These are phyloP conservation scores for Vitis cinerea DNA, from an alignment of 164 flowering plant species.

Conservation along the genomic window DNA sequence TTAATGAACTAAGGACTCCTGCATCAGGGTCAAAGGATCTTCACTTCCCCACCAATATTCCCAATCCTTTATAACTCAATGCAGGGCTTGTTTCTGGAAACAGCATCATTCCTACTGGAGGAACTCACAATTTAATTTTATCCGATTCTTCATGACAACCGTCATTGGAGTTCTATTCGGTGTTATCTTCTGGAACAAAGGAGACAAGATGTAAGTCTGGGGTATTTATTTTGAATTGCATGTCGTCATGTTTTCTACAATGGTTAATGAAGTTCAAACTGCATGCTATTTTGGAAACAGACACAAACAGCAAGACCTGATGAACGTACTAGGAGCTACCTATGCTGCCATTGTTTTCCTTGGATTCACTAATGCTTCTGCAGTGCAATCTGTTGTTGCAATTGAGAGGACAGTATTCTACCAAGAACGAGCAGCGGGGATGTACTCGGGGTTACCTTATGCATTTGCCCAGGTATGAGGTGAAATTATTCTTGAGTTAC, in stretches of 20 bases:
- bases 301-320: no score
- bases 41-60: no score
- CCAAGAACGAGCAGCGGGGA: constrained; percentile 28
- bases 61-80: no score
- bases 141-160: constrained; percentile 43
- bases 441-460: constrained; percentile 37
- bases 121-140: constrained; percentile 46
- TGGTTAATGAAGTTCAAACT: no score
- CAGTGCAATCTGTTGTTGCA: constrained; percentile 25
- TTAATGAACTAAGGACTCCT: no score
- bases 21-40: no score
- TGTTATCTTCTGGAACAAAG: constrained; percentile 53
- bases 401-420: constrained; percentile 32
- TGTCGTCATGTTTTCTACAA: neutral
- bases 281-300: neutral
- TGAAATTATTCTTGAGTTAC: neutral
- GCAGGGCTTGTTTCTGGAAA: constrained; percentile 40
- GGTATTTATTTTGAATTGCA: neutral
- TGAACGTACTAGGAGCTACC: neutral
- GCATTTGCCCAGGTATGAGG: constrained; percentile 50
- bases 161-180: constrained; percentile 51
- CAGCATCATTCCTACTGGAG: constrained; percentile 67
- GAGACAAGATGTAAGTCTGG: constrained; percentile 39
- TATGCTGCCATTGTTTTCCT: constrained; percentile 17
- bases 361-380: constrained; percentile 19